Evolutionary conservation across 208 protist species (phyloP).

Genomic region (Acanthamoeba sp.): DNA sequence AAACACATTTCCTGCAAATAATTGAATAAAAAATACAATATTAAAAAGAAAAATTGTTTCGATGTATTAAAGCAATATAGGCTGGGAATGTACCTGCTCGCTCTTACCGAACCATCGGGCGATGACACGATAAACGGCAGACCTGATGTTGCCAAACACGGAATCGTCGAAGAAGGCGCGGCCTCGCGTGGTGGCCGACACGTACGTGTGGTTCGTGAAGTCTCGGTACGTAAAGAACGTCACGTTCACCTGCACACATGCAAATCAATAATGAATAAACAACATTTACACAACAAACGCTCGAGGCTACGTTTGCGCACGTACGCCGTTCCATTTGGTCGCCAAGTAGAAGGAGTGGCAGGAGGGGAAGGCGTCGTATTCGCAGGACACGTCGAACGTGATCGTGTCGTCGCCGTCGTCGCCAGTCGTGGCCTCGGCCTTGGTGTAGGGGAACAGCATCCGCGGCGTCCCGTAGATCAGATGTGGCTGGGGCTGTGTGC

Average conservation of each 20-base stretch:
- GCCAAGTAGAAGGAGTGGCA: not conserved
- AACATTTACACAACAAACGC: not conserved
- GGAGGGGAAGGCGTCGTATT: not conserved
- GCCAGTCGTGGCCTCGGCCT: not conserved
- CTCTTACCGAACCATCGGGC: not conserved
- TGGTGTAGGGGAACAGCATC: not conserved
- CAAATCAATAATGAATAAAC: not conserved
- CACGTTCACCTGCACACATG: not conserved
- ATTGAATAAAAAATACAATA: too few species aligned
- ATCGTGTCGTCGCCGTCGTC: not conserved
- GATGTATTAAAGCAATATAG: too few species aligned
- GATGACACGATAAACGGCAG: not conserved
- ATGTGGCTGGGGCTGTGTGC: not conserved
- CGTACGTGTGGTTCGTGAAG: not conserved
- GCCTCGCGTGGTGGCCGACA: not conserved
- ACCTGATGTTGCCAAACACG: not conserved
- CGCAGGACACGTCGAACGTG: not conserved
- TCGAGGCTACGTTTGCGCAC: too few species aligned
- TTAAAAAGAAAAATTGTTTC: not conserved
- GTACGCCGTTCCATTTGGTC: constrained; percentile 10
- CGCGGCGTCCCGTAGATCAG: not conserved
- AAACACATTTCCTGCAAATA: not conserved
- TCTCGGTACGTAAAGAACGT: constrained; percentile 13
- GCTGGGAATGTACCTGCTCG: not conserved
- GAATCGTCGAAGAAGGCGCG: not conserved